Conservation (phyloP, 169 alveolate genomes). For the Plasmodium falciparum region DNA sequence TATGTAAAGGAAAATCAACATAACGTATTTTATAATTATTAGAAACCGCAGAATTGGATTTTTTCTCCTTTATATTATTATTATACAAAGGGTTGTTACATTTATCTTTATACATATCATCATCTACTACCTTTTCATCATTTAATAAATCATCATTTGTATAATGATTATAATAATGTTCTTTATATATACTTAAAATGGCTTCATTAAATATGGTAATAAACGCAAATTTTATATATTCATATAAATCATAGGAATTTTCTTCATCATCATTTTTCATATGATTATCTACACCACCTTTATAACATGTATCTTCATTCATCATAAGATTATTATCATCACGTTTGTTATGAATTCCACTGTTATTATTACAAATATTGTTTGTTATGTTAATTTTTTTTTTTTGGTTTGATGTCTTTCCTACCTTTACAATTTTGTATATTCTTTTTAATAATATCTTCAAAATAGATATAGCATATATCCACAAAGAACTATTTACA, state of each 20-base stretch:
- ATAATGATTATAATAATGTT: constrained; percentile 43
- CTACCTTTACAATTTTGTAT: constrained; percentile 29
- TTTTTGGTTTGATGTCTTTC: not conserved
- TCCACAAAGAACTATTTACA: constrained; percentile 66
- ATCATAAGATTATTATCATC: no score
- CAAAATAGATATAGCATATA: constrained; percentile 57
- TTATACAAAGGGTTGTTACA: not conserved
- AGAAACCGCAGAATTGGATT: not conserved
- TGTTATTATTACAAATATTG: no score
- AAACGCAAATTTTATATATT: constrained; percentile 56
- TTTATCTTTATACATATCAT: not conserved
- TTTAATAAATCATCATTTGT: not conserved
- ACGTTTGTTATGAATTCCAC: no score
- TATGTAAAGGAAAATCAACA: constrained; percentile 44
- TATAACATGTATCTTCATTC: no score
- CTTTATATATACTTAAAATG: constrained; percentile 38
- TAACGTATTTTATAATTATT: not conserved
- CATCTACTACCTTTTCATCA: not conserved
- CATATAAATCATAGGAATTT: constrained; percentile 33
- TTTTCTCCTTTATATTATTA: not conserved
- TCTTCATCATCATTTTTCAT: not conserved
- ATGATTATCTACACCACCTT: no score
- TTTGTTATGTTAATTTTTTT: no score
- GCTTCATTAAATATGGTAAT: constrained; percentile 48
- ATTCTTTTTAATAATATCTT: constrained; percentile 67